Percentiles rank a stretch among this genome's conserved stretches.
phyloP scores from a whole-genome alignment of 139 green algal species.

The Gonium pectorale region DNA sequence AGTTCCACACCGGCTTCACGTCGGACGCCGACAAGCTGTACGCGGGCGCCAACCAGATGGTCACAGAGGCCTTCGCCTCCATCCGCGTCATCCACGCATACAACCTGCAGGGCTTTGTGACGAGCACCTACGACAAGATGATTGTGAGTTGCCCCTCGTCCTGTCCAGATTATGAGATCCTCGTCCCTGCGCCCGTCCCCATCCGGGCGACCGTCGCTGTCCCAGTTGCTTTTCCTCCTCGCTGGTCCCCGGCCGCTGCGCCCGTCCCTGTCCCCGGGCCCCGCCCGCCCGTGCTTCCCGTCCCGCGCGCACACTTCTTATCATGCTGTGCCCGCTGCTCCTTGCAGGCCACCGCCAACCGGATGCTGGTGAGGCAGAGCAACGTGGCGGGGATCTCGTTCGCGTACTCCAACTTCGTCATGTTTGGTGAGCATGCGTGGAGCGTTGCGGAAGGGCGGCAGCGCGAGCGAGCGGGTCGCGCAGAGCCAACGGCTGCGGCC shows the following conservation, averaged over 20 bases:
- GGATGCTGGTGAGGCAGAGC: slow-evolving; percentile 32
- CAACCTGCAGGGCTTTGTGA: slow-evolving; percentile 74
- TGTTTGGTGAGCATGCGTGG: slow-evolving; percentile 72
- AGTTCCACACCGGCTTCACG: slow-evolving; percentile 65
- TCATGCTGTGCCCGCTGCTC: not conserved
- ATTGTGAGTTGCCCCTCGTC: slow-evolving; percentile 36
- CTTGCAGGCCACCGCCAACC: slow-evolving; percentile 3
- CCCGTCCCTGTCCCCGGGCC: too few species aligned
- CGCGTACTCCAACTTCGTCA: slow-evolving; percentile 61
- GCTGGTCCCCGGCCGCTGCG: too few species aligned
- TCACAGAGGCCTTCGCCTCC: slow-evolving; percentile 75
- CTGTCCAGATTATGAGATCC: too few species aligned
- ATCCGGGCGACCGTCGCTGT: too few species aligned
- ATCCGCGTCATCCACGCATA: slow-evolving; percentile 80
- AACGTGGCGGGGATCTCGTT: slow-evolving; percentile 37
- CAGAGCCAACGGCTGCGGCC: too few species aligned
- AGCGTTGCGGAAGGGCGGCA: too few species aligned
- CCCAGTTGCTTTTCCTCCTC: too few species aligned
- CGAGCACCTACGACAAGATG: slow-evolving; percentile 31
- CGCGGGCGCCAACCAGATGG: slow-evolving; percentile 76
- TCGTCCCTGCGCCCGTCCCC: too few species aligned
- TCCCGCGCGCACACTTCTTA: too few species aligned
- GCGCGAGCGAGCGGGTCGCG: too few species aligned
- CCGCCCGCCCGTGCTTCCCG: too few species aligned
- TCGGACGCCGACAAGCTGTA: slow-evolving; percentile 66